Base-by-base conservation (phyloP, 2,329 filamentous ascomycete genomes). In the Colletotrichum limetticola region DNA sequence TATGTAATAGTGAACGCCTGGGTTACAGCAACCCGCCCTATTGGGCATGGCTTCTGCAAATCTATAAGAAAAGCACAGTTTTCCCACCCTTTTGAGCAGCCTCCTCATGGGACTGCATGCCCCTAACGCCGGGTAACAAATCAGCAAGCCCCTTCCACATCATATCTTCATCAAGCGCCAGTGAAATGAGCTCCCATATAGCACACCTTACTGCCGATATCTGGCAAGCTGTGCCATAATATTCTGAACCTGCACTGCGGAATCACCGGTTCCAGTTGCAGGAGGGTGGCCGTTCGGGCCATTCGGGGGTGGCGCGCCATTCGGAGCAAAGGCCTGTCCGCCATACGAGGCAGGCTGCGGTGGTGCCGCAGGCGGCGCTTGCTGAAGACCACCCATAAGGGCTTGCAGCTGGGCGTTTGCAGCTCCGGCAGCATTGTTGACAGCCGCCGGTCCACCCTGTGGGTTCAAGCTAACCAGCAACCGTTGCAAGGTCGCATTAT, bases 191-290 rank as follows among this genome's bases (percentile, higher is more conserved):
- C 19, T n/a, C 19, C 24, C 22, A n/a, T 26, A 7, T 32, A 12
- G 6, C 9, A 16, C 9, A 52, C 64, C 70, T 79, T 77, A 90
- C 78, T 91, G 88, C 75, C 91, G 87, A 78, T 90, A 92, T 76
- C 89, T 90, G 59, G 91, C 89, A 72, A 95, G 83, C 77, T 94
- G 91, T 16, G 92, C 91, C 89, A 95, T 93, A 64, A 95, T 94
- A 77, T 93, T 92, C 79, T 92, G 89, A 76, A 95, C 87, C 66
- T 91, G 86, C 14, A 91, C 85, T 9, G 86, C 84, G 14, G 84
- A 81, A 67, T 83, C 82, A 14, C 79, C 78, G 75, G 73, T 74
- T 2, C 60, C 28, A 8, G 64, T 42, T 14, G 46, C 56, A 11
- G 64, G 26, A 46, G 64, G 75, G 30, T 76, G 78, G 65, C 75